A percentile compares a stretch with the other conserved stretches of the same genome.
These are phyloP conservation scores for Phialophora tarda DNA, from an alignment of 2,329 filamentous ascomycete genomes.

Conservation along the genomic window DNA sequence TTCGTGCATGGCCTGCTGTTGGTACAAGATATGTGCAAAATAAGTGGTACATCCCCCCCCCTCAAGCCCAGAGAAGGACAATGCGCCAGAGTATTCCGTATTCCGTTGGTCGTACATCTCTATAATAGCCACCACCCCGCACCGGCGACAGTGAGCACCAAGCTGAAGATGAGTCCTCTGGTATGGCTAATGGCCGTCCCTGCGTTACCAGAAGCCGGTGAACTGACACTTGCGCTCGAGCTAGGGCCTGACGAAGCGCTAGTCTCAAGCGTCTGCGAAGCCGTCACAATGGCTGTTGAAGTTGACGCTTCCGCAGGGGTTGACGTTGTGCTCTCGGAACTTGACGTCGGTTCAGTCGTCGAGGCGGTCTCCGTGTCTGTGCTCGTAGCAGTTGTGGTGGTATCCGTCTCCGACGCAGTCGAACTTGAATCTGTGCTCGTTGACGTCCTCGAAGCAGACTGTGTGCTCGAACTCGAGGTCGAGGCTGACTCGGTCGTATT, in stretches of 20 bases:
- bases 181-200: not conserved
- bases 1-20: not conserved
- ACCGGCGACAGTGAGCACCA: slow-evolving; percentile 11
- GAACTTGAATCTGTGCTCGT: not conserved
- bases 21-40: slow-evolving; percentile 8
- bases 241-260: not conserved
- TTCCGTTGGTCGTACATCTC: not conserved
- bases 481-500: slow-evolving; percentile 23
- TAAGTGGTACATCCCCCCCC: not conserved
- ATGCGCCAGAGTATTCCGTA: not conserved
- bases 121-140: slow-evolving; percentile 11
- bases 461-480: slow-evolving; percentile 7
- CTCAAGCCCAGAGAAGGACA: not conserved
- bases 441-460: not conserved
- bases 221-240: slow-evolving; percentile 12
- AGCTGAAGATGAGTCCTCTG: slow-evolving; percentile 1
- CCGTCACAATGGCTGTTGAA: slow-evolving; percentile 3
- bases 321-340: not conserved
- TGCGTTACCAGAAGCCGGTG: slow-evolving; percentile 1
- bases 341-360: not conserved
- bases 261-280: not conserved
- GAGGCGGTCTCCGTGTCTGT: not conserved
- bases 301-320: not conserved
- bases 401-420: not conserved
- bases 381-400: not conserved